Base-by-base conservation (phyloP, 208 protist species). In the Leishmania braziliensis region DNA sequence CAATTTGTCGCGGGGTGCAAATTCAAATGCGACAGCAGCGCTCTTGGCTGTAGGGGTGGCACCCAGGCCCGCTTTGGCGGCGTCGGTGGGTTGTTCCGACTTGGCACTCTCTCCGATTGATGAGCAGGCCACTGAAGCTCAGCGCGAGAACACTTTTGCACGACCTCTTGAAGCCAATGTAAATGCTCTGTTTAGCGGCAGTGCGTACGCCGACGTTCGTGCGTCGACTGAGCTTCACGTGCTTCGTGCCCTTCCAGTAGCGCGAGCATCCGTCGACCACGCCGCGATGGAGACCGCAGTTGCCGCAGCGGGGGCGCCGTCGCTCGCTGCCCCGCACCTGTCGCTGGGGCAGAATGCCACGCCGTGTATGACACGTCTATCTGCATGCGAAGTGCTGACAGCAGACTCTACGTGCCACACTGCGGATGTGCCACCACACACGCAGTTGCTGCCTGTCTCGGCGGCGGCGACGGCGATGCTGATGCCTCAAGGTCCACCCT, bases 241-340 rank as follows among this genome's bases (percentile, higher is more conserved):
- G 16, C 76, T 79, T 20, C 76, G 76, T n/a, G 76, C 63, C 29
- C 76, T 79, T 26, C 76, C 76, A 14, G 60, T 69, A 26, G 23
- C 60, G 56, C 75, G 60, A 50, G 69, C 72, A 43, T 60, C 5
- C 29, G 3, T 76, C 16, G 29, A 39, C 51, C 48, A 43, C 0
- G 50, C 33, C 3, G 72, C 72, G 5, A 5, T 76, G 29, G 51
- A 62, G 33, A 53, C 51, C 46, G 72, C 70, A 9, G 16, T 53
- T 26, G 43, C 6, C 23, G 43, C 70, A 2, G 48, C 33, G 20
- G 23, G 16, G 10, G 68, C 43, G 3, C 5, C 43, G 20, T 6
- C 68, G 43, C 36, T 53, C 0, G 29, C 54, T 58, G 23, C n/a
- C 73, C 5, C 0, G 73, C 73, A 6, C 51, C 4, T 51, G 73